Percentiles rank a stretch among this genome's conserved stretches.
Evolutionary conservation across 805 yeast species (phyloP).

Genomic region (Pichia occidentalis): DNA sequence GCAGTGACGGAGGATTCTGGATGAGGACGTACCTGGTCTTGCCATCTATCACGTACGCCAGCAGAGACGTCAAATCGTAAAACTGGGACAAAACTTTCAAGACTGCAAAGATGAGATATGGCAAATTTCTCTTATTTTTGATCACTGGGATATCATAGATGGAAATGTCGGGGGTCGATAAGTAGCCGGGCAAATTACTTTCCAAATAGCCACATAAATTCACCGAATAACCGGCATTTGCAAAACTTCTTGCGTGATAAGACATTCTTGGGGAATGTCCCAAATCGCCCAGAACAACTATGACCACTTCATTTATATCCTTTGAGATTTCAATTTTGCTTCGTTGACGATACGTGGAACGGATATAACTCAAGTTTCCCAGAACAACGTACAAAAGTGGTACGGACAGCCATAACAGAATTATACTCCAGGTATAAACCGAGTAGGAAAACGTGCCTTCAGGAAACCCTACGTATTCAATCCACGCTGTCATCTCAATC

Average conservation of each 20-base stretch:
- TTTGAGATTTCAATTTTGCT: slow-evolving; percentile 10
- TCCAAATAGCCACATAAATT: slow-evolving; percentile 80
- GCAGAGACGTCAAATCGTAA: slow-evolving; percentile 36
- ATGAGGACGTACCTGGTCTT: slow-evolving; percentile 59
- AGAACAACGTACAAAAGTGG: slow-evolving; percentile 40
- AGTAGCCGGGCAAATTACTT: slow-evolving; percentile 43
- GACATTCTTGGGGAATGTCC: slow-evolving; percentile 95
- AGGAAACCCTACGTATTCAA: slow-evolving; percentile 21
- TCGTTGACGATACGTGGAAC: slow-evolving; percentile 9
- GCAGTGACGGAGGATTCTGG: slow-evolving; percentile 92
- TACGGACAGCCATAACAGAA: slow-evolving; percentile 39
- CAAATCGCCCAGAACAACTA: slow-evolving; percentile 85
- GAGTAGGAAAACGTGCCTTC: slow-evolving; percentile 24
- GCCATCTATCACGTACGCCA: slow-evolving; percentile 53
- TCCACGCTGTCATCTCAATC: slow-evolving; percentile 17
- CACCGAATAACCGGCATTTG: slow-evolving; percentile 63
- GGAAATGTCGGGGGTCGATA: slow-evolving; percentile 41
- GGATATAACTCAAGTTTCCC: slow-evolving; percentile 31
- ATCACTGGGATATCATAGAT: slow-evolving; percentile 41
- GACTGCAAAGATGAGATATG: slow-evolving; percentile 51
- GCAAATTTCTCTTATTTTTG: slow-evolving; percentile 35
- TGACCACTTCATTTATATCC: slow-evolving; percentile 49
- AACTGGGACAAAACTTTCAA: slow-evolving; percentile 57
- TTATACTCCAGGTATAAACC: slow-evolving; percentile 38
- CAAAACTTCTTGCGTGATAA: slow-evolving; percentile 78